Percentiles rank a stretch among this genome's conserved stretches.
Conservation (phyloP, 2,329 filamentous ascomycete species). For the Diaporthe sp. region DNA sequence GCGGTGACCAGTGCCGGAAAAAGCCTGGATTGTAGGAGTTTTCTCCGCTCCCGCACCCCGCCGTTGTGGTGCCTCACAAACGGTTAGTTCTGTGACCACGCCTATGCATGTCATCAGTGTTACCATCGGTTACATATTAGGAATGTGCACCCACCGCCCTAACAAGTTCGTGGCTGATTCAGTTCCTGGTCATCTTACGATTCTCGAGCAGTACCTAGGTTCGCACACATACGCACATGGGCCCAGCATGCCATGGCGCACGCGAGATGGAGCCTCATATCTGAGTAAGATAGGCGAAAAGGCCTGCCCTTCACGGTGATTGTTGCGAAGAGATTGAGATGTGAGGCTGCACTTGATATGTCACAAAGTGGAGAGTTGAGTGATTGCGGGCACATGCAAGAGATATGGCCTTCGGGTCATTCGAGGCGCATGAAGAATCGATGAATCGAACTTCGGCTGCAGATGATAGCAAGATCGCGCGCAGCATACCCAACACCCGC, state of each 20-base stretch:
- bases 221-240: neutral
- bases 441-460: conserved; percentile 13
- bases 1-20: conserved; percentile 20
- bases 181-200: neutral
- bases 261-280: neutral
- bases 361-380: conserved; percentile 5
- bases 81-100: conserved; percentile 8
- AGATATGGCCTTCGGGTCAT: neutral
- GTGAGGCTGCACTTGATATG: conserved; percentile 13
- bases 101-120: conserved; percentile 23
- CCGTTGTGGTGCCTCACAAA: conserved; percentile 16
- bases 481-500: neutral
- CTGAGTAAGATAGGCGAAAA: neutral
- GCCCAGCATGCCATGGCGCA: neutral
- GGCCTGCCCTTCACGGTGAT: conserved; percentile 9
- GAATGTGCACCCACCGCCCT: neutral
- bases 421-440: conserved; percentile 6
- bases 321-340: conserved; percentile 7
- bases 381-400: conserved; percentile 2
- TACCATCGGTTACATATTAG: neutral
- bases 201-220: neutral
- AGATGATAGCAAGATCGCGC: conserved; percentile 24
- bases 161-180: neutral
- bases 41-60: conserved; percentile 21
- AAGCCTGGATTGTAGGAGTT: conserved; percentile 4